Percentiles rank a stretch among this genome's conserved stretches.
phyloP scores from a whole-genome alignment of 805 yeast genomes.

The Geotrichum ghanense region DNA sequence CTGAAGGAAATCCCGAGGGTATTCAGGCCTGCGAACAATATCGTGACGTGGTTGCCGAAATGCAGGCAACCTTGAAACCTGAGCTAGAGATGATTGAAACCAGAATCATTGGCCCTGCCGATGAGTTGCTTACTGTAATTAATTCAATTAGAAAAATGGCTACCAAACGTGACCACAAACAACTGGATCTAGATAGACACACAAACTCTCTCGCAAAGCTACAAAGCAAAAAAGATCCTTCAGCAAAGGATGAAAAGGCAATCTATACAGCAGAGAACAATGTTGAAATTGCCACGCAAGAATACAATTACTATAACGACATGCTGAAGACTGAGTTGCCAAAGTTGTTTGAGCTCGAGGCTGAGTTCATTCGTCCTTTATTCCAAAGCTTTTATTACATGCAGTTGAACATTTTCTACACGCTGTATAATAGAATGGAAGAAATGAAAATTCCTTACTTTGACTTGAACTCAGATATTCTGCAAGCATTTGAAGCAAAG shows the following conservation, averaged over 20 bases:
- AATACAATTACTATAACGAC: conserved; percentile 90
- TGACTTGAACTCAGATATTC: conserved; percentile 72
- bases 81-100: conserved; percentile 87
- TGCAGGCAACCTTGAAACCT: conserved; percentile 79
- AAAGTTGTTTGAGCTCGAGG: conserved; percentile 72
- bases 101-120: conserved; percentile 83
- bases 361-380: conserved; percentile 84
- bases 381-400: conserved; percentile 91
- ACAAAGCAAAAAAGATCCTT: conserved; percentile 73
- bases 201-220: conserved; percentile 55
- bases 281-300: conserved; percentile 84
- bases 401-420: conserved; percentile 96
- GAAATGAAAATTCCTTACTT: conserved; percentile 96
- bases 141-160: conserved; percentile 85
- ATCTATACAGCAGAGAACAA: conserved; percentile 84
- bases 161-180: conserved; percentile 89
- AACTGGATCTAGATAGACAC: conserved; percentile 84
- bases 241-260: conserved; percentile 83
- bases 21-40: conserved; percentile 90
- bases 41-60: conserved; percentile 73
- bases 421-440: conserved; percentile 82
- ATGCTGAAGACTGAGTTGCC: conserved; percentile 89
- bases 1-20: conserved; percentile 95
- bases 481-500: conserved; percentile 66
- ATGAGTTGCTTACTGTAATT: conserved; percentile 75